A percentile compares a stretch with the other conserved stretches of the same genome.
Conservation (phyloP, 306 rosid species). For the Dalbergia cochinchinensis region DNA sequence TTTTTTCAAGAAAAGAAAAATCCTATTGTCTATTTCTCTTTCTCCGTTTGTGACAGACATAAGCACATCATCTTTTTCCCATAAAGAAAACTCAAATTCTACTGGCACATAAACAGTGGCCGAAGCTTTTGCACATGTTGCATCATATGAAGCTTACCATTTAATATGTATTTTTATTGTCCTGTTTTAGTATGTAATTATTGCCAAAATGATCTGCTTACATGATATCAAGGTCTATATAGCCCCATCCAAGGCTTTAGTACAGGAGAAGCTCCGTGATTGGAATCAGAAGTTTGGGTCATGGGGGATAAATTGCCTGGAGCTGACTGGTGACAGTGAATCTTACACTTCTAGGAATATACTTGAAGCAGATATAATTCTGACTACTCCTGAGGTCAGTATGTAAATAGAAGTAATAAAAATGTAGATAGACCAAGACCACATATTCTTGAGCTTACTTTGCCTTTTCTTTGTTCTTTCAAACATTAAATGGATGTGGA, state of each 20-base stretch:
- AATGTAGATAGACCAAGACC: conserved; percentile 16
- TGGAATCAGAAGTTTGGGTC: conserved; percentile 88
- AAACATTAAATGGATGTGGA: conserved; percentile 32
- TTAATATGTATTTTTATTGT: conserved; percentile 30
- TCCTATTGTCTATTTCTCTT: conserved; percentile 19
- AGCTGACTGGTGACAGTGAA: conserved; percentile 93
- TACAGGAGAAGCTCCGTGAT: conserved; percentile 93
- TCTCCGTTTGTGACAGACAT: conserved; percentile 22
- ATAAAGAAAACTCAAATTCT: conserved; percentile 2
- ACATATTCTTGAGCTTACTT: conserved; percentile 12
- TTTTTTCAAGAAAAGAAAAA: conserved; percentile 8
- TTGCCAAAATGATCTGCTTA: conserved; percentile 46
- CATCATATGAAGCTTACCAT: conserved; percentile 44
- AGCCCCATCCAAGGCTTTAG: conserved; percentile 97
- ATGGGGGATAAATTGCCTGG: conserved; percentile 83
- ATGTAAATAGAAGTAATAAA: conserved; percentile 35
- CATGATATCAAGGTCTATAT: conserved; percentile 73
- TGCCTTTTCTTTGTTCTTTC: conserved; percentile 9
- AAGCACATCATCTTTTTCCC: background rate
- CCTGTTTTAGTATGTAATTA: conserved; percentile 33
- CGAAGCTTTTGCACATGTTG: conserved; percentile 38
- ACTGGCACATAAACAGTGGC: conserved; percentile 14
- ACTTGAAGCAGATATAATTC: conserved; percentile 88
- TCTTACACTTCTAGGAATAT: conserved; percentile 73
- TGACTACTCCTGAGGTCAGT: conserved; percentile 97